Evolutionary conservation across 805 yeast genomes (phyloP), one percentile per base, ranked within the genome.

Genomic region (Kodamaea lidongshanica): DNA sequence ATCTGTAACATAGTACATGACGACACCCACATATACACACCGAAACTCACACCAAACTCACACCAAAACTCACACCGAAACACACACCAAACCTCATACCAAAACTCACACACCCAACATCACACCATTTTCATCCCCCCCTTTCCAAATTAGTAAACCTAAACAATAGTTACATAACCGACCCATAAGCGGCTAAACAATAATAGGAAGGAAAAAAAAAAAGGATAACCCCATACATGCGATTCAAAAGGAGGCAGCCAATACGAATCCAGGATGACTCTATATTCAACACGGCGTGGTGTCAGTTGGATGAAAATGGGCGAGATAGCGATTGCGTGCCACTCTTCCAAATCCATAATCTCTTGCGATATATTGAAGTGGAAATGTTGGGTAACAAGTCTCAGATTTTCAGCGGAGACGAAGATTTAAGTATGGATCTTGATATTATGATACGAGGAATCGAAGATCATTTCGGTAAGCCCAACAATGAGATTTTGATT

Each of bases 241-340:
- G 28, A 9, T 31, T 25, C 22, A 19, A 20, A 17, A 25, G 28
- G 12, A 21, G 31, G 16, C 19, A 22, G 21, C 24, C 21, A 11
- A 11, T 12, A 22, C 20, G n/a, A 10, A 33, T 27, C 16, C 21
- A 26, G 7, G 38, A 35, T 9, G 19, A 14, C 6, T 37, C 40
- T 6, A 28, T 37, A 23, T 34, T 37, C 27, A 25, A 23, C 19
- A 10, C 12, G 4, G 34, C 40, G 5, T 37, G 40, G 40, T 15
- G 12, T 9, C 21, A 33, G 16, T 6, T 37, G 17, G 34, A 25
- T 16, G 18, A 25, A 16, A 8, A 12, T 12, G n/a, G n/a, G n/a
- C n/a, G n/a, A n/a, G 19, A 26, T 6, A 7, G 32, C 10, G 35
- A 29, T 10, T 11, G 15, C 9, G 15, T 30, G 4, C 21, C 29